Evolutionary conservation across 2,329 filamentous ascomycete genomes (phyloP), one percentile per base, ranked within the genome.

Genomic region (Capronia epimyces): DNA sequence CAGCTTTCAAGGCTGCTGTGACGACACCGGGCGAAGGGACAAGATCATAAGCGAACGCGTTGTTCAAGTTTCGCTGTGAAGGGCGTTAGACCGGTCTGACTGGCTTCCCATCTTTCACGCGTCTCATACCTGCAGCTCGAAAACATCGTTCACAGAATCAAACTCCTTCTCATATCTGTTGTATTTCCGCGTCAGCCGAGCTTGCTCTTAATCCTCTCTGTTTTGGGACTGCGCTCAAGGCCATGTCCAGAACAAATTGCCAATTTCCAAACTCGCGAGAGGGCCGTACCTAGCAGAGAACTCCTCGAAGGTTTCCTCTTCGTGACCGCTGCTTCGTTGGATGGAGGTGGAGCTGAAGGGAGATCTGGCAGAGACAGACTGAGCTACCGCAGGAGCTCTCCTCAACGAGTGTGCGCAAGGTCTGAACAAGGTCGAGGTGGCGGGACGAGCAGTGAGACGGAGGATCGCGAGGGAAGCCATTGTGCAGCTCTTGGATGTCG

Each of bases 11-110:
- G 60, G 93, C 93, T 65, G 93, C 90, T 65, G 82, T 82, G 72
- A 96, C 81, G 69, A 98, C 93, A 63, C 87, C 83, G 60, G 91
- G 84, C 39, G 91, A 93, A 67, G 94, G 93, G 62, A 98, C 93
- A 67, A 98, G 86, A 84, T 98, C 93, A 84, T 98, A 98, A 69
- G 93, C 93, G 76, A 98, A 98, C 71, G 89, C 91, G 78, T 98
- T 98, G 85, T 98, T 98, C 69, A 95, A 80, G 79, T 95, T 95
- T 74, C 89, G 87, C 81, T 89, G 68, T 60, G 4, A 13, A 9
- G 40, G 13, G 16, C 36, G 48, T 59, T 37, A 53, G 50, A 49
- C 12, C 15, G 16, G 16, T 15, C 22, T 25, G 29, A 32, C n/a
- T 7, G 15, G 21, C 1, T 16, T 16, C 24, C 8, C 21, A 27